Percentiles rank a stretch among this genome's conserved stretches.
These are phyloP conservation scores for Globisporangium barbulae DNA, from an alignment of 352 stramenopile genomes.

Conservation along the genomic window DNA sequence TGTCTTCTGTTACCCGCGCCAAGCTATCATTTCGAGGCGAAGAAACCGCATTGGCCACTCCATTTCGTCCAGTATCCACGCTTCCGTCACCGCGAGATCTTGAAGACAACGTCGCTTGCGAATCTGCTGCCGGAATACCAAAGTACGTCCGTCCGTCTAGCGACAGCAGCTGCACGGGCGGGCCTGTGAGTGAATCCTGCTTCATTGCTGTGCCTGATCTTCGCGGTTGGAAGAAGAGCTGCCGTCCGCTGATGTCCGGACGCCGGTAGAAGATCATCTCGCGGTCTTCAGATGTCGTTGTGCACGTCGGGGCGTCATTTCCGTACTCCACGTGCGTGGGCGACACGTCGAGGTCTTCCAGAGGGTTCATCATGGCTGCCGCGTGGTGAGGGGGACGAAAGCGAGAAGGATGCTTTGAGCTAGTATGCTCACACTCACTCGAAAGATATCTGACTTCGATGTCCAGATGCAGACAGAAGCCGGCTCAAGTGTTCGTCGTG, in stretches of 20 bases:
- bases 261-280: constrained; percentile 46
- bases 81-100: neutral
- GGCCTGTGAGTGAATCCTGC: neutral
- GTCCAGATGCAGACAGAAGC: neutral
- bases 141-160: constrained; percentile 43
- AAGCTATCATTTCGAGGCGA: constrained; percentile 11
- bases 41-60: neutral
- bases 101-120: neutral
- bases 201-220: constrained; percentile 6
- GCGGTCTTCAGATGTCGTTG: constrained; percentile 12
- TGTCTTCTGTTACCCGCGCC: constrained; percentile 17
- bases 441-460: neutral
- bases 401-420: neutral
- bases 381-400: neutral
- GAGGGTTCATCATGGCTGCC: constrained; percentile 34
- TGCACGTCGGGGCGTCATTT: neutral
- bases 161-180: constrained; percentile 48
- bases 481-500: neutral
- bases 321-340: constrained; percentile 7
- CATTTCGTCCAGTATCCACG: neutral
- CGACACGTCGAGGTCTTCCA: constrained; percentile 23
- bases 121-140: constrained; percentile 25
- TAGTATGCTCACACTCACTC: neutral
- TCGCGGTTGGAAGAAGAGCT: constrained; percentile 18
- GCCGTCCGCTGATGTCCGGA: constrained; percentile 38